Percentiles rank a stretch among this genome's conserved stretches.
These are phyloP conservation scores for Hysterangium stoloniferum DNA, from an alignment of 768 basidiomycete species.

Conservation along the genomic window DNA sequence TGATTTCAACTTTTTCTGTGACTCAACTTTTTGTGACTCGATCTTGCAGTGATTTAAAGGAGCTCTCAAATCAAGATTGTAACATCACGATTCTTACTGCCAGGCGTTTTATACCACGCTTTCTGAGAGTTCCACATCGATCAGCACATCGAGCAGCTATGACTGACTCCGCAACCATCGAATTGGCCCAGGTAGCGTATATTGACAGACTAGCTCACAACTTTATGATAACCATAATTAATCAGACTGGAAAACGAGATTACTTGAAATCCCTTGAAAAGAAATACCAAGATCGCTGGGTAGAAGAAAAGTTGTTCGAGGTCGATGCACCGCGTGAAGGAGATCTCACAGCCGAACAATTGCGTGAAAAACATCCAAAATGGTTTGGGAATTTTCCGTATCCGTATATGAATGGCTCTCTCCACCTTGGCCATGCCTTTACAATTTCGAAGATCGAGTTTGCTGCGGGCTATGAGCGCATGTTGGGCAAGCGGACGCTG, in stretches of 20 bases:
- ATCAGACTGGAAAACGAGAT: slow-evolving; percentile 91
- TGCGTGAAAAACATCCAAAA: slow-evolving; percentile 78
- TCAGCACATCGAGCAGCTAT: slow-evolving; percentile 1
- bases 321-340: slow-evolving; percentile 55
- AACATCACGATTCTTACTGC: too few species aligned
- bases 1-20: too few species aligned
- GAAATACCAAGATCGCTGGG: slow-evolving; percentile 81
- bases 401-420: slow-evolving; percentile 97
- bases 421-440: slow-evolving; percentile 97
- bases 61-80: too few species aligned
- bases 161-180: slow-evolving; percentile 16
- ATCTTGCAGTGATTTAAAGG: too few species aligned
- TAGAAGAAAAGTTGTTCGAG: slow-evolving; percentile 70
- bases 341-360: slow-evolving; percentile 40
- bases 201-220: not conserved
- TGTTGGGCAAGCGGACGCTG: slow-evolving; percentile 89
- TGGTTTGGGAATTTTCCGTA: slow-evolving; percentile 97
- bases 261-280: slow-evolving; percentile 74
- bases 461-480: slow-evolving; percentile 86
- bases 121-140: not conserved
- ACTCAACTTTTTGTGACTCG: too few species aligned
- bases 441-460: slow-evolving; percentile 99
- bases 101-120: too few species aligned
- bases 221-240: not conserved
- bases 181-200: slow-evolving; percentile 24